Percentiles rank a stretch among this genome's conserved stretches.
Evolutionary conservation across 1,284 basidiomycete genomes (phyloP).

Genomic region (Tylopilus orsonianus): DNA sequence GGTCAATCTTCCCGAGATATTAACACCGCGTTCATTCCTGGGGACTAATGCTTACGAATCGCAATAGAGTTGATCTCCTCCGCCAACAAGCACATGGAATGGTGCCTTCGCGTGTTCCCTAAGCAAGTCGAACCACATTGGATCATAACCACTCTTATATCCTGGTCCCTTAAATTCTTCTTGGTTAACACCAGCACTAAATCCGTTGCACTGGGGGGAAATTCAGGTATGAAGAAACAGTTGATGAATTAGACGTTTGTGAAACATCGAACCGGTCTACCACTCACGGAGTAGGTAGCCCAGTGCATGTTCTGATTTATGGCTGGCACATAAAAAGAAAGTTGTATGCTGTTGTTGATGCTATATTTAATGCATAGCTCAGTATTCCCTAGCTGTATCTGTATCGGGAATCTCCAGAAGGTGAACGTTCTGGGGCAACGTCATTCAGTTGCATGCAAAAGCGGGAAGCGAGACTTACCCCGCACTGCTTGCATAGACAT

Average conservation of each 20-base stretch:
- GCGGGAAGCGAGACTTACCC: slow-evolving; percentile 44
- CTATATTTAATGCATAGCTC: slow-evolving; percentile 84
- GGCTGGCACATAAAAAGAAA: slow-evolving; percentile 86
- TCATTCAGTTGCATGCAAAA: neutral
- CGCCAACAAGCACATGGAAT: slow-evolving; percentile 85
- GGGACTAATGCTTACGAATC: slow-evolving; percentile 49
- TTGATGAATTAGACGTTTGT: neutral
- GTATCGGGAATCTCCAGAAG: slow-evolving; percentile 94
- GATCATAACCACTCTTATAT: slow-evolving; percentile 79
- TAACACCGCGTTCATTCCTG: neutral
- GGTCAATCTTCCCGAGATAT: slow-evolving; percentile 45
- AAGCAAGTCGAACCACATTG: slow-evolving; percentile 91
- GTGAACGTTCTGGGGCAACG: slow-evolving; percentile 65
- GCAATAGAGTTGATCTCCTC: slow-evolving; percentile 84
- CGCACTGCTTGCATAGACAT: slow-evolving; percentile 70
- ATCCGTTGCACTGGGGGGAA: slow-evolving; percentile 71
- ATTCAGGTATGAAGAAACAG: neutral
- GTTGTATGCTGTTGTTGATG: slow-evolving; percentile 75
- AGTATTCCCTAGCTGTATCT: slow-evolving; percentile 69
- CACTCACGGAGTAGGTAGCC: slow-evolving; percentile 82
- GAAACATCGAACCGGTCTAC: slow-evolving; percentile 21
- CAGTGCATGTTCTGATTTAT: slow-evolving; percentile 86
- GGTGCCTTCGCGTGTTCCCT: slow-evolving; percentile 76
- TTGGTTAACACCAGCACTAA: slow-evolving; percentile 76
- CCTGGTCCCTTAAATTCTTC: slow-evolving; percentile 77